These are phyloP conservation scores for Acanthamoeba lenticulata DNA, from an alignment of 208 protist genomes.

Conservation along the genomic window DNA sequence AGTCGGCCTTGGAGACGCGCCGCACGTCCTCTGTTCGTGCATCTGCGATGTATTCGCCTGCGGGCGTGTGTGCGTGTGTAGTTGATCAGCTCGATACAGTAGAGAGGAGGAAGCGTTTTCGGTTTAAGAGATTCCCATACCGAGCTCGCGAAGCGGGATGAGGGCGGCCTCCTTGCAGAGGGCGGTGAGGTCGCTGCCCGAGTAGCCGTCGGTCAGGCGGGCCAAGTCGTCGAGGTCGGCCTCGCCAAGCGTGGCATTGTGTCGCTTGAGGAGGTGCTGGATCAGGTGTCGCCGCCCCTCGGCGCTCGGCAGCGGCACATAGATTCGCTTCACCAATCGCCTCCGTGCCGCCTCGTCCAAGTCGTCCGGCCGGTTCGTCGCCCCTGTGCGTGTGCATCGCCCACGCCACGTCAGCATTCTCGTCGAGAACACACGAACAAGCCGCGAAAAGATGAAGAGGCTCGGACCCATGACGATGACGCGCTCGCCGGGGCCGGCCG, in stretches of 20 bases:
- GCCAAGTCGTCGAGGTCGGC: slow-evolving; percentile 59
- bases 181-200: slow-evolving; percentile 84
- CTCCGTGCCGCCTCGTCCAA: slow-evolving; percentile 94
- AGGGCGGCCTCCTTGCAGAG: slow-evolving; percentile 90
- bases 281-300: slow-evolving; percentile 82
- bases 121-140: background rate
- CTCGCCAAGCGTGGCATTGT: slow-evolving; percentile 61
- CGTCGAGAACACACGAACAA: background rate
- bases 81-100: no score
- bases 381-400: background rate
- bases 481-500: slow-evolving; percentile 71
- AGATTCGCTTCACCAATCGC: slow-evolving; percentile 93
- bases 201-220: slow-evolving; percentile 77
- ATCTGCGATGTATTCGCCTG: slow-evolving; percentile 55
- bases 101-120: background rate
- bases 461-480: slow-evolving; percentile 47
- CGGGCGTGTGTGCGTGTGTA: background rate
- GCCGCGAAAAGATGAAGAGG: no score
- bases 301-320: slow-evolving; percentile 92
- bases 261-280: slow-evolving; percentile 73
- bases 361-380: slow-evolving; percentile 89
- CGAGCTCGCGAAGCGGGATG: slow-evolving; percentile 83
- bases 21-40: slow-evolving; percentile 71
- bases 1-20: background rate
- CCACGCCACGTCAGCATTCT: no score